Conservation (phyloP, 495 filamentous ascomycete genomes). For the Letharia columbiana region DNA sequence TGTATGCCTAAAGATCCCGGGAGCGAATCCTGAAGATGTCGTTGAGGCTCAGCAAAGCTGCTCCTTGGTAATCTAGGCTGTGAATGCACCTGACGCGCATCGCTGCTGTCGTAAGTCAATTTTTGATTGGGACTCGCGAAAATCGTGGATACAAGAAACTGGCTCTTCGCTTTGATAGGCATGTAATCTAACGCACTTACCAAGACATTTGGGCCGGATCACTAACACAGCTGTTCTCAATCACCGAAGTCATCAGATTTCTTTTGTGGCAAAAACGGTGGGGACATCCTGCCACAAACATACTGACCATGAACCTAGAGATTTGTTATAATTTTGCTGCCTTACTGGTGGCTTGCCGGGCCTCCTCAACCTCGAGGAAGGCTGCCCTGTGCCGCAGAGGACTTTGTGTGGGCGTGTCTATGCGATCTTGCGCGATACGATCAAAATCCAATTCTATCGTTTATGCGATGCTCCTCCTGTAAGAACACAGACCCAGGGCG, state of each 20-base stretch:
- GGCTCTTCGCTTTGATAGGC: neutral
- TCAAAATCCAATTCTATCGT: neutral
- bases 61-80: neutral
- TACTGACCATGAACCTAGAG: neutral
- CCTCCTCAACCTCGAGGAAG: neutral
- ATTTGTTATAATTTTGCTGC: neutral
- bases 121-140: neutral
- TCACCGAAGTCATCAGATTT: neutral
- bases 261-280: neutral
- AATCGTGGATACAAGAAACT: neutral
- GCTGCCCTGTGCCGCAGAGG: neutral
- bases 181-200: neutral
- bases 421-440: neutral
- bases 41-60: neutral
- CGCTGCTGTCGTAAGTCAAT: neutral
- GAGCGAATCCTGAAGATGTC: neutral
- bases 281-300: neutral
- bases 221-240: neutral
- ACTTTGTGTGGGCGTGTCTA: neutral
- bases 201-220: neutral
- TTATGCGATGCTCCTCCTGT: neutral
- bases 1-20: conserved; percentile 1
- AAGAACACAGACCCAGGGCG: neutral
- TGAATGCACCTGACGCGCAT: neutral
- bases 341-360: neutral